Evolutionary conservation across 768 basidiomycete genomes (phyloP).

Genomic region (Termitomyces eurrhizus): DNA sequence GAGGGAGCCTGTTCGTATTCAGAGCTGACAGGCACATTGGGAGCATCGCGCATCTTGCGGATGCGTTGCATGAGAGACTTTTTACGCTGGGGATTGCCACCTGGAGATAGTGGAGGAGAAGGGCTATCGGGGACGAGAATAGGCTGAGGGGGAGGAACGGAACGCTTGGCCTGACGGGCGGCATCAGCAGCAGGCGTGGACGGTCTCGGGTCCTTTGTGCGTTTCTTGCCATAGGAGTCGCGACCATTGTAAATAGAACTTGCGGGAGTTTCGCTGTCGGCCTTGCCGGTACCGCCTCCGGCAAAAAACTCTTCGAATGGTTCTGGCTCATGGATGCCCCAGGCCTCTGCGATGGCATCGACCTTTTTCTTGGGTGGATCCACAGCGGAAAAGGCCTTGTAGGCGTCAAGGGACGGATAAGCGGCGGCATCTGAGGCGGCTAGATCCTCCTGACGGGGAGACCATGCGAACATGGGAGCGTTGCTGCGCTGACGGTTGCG

Average conservation of each 20-base stretch:
- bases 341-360: conserved; percentile 87
- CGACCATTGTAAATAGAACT: conserved; percentile 69
- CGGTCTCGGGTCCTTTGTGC: conserved; percentile 44
- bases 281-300: conserved; percentile 56
- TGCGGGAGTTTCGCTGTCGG: conserved; percentile 54
- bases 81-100: conserved; percentile 58
- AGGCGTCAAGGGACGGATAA: conserved; percentile 50
- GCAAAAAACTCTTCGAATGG: conserved; percentile 89
- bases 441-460: conserved; percentile 33
- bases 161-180: conserved; percentile 38
- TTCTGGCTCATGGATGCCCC: conserved; percentile 91
- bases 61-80: conserved; percentile 88
- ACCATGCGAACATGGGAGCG: conserved; percentile 85
- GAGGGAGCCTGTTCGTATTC: conserved; percentile 42
- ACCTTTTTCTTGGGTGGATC: conserved; percentile 79
- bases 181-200: conserved; percentile 18
- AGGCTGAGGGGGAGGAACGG: conserved; percentile 77
- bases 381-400: conserved; percentile 46
- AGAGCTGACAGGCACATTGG: conserved; percentile 69
- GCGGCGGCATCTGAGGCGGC: conserved; percentile 37
- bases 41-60: conserved; percentile 82
- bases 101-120: conserved; percentile 43
- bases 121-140: conserved; percentile 64
- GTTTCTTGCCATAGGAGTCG: conserved; percentile 41
- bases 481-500: conserved; percentile 77